These are phyloP conservation scores for Puccinellia tenuiflora DNA, from an alignment of 176 grass and related monocot species.

Conservation along the genomic window DNA sequence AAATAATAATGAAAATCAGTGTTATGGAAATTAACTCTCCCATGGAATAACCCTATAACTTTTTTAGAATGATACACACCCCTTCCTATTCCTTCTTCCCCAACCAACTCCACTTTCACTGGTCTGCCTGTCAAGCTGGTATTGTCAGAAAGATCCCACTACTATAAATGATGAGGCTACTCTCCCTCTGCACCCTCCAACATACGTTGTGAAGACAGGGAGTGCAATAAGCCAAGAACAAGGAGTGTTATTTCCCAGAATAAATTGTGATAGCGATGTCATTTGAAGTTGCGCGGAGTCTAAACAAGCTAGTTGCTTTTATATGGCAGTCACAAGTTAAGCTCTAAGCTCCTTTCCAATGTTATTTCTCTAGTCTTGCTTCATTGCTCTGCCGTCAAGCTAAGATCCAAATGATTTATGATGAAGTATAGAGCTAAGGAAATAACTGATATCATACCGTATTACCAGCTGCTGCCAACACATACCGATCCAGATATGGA, in stretches of 20 bases:
- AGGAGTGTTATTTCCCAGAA: neutral
- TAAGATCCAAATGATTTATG: constrained; percentile 14
- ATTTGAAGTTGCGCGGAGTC: neutral
- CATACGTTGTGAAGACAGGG: neutral
- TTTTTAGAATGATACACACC: neutral
- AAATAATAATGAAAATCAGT: neutral
- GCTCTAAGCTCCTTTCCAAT: neutral
- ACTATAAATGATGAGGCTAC: neutral
- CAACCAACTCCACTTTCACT: neutral
- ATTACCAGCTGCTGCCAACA: constrained; percentile 94
- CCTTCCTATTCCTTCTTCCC: neutral
- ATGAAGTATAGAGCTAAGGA: constrained; percentile 12
- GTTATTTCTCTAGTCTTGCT: neutral
- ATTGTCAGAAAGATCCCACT: neutral
- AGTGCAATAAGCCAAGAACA: constrained; percentile 9
- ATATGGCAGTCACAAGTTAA: neutral
- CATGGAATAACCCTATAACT: neutral
- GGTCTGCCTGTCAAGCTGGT: neutral
- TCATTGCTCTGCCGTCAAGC: neutral
- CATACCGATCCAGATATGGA: constrained; percentile 76
- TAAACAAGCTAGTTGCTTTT: neutral
- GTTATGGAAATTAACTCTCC: neutral
- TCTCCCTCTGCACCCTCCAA: neutral
- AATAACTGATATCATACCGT: constrained; percentile 50
- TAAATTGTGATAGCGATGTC: neutral